These are phyloP conservation scores for Fusarium sp. DNA, from an alignment of 2,329 filamentous ascomycete species.

Conservation along the genomic window DNA sequence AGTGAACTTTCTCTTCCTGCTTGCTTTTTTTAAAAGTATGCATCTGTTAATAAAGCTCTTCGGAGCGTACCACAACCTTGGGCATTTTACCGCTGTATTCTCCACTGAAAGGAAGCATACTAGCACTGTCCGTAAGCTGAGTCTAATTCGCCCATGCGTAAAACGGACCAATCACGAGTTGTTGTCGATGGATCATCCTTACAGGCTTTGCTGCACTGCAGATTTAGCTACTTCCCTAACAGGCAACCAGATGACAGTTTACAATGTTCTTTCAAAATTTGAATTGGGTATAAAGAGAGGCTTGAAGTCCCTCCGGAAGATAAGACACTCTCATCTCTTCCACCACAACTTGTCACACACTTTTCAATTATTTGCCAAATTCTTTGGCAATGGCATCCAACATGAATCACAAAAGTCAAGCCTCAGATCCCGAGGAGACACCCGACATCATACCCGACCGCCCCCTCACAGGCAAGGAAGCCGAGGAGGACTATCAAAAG, in stretches of 20 bases:
- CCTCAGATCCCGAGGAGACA: neutral
- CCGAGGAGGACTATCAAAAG: neutral
- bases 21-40: too few species aligned
- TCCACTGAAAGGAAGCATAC: neutral
- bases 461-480: neutral
- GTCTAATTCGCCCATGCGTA: neutral
- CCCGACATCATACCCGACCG: neutral
- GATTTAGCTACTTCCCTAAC: too few species aligned
- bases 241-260: too few species aligned
- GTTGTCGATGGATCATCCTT: neutral
- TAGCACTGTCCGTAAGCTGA: too few species aligned
- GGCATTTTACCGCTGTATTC: too few species aligned
- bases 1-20: rapidly evolving
- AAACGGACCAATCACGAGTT: neutral
- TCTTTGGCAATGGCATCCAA: neutral
- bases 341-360: rapidly evolving
- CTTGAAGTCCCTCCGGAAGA: too few species aligned
- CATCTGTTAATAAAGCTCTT: too few species aligned
- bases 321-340: too few species aligned
- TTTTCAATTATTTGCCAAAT: rapidly evolving
- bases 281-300: too few species aligned
- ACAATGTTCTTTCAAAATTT: too few species aligned
- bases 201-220: neutral
- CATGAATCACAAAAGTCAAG: neutral
- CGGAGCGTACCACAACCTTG: too few species aligned